Evolutionary conservation across 176 grass and related monocot genomes (phyloP).

Genomic region (Oryza punctata): DNA sequence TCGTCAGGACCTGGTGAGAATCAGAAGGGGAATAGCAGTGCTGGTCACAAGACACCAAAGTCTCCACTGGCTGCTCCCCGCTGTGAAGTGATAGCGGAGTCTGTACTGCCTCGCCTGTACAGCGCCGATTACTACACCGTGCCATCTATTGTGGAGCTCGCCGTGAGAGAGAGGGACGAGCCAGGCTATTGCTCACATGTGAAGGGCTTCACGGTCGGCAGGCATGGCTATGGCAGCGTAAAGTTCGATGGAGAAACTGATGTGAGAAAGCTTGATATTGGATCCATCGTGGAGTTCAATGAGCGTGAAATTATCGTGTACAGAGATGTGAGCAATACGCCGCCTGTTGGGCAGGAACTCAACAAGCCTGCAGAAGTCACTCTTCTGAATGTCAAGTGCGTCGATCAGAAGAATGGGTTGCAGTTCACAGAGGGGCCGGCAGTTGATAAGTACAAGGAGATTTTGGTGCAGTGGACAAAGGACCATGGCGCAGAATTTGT

Average conservation of each 20-base stretch:
- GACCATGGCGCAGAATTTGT: constrained; percentile 55
- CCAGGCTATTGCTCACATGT: constrained; percentile 64
- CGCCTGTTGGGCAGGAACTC: constrained; percentile 50
- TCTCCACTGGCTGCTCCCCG: constrained; percentile 24
- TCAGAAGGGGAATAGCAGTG: not conserved
- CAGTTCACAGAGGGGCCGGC: constrained; percentile 37
- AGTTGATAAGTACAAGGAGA: constrained; percentile 57
- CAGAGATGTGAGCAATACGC: constrained; percentile 65
- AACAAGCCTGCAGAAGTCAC: constrained; percentile 73
- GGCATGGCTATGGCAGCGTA: constrained; percentile 61
- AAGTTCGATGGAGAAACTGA: constrained; percentile 71
- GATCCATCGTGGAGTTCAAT: constrained; percentile 63
- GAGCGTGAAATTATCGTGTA: constrained; percentile 72
- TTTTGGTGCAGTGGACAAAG: constrained; percentile 42
- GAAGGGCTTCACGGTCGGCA: constrained; percentile 54
- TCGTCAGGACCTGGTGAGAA: not conserved
- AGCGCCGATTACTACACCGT: constrained; percentile 65
- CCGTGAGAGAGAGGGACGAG: constrained; percentile 51
- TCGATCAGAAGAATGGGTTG: constrained; percentile 59
- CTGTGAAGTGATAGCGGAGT: constrained; percentile 39
- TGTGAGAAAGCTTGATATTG: constrained; percentile 57
- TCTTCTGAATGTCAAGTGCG: constrained; percentile 62
- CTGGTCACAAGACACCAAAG: not conserved
- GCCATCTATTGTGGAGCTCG: constrained; percentile 64
- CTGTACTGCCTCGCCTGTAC: constrained; percentile 57